A percentile compares a stretch with the other conserved stretches of the same genome.
phyloP scores from a whole-genome alignment of 768 basidiomycete genomes.

The Astraeus odoratus region DNA sequence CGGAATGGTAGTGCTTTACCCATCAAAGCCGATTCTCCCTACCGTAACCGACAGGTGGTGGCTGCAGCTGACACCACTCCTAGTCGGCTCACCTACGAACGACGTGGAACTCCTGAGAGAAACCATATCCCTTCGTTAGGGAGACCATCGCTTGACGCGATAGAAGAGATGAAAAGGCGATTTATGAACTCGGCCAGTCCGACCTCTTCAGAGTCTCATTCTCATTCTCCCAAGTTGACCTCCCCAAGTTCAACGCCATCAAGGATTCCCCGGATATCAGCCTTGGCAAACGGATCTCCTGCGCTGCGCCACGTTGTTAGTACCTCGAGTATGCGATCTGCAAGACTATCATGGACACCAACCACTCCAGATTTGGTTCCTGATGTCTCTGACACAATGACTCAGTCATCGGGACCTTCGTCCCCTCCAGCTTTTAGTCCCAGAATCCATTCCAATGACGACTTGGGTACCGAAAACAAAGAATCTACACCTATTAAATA shows the following conservation, averaged over 20 bases:
- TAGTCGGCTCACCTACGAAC: constrained; percentile 6
- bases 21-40: constrained; percentile 3
- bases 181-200: constrained; percentile 33
- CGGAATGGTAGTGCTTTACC: constrained; percentile 1
- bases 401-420: constrained; percentile 47
- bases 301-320: constrained; percentile 21
- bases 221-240: constrained; percentile 7
- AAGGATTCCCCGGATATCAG: constrained; percentile 25
- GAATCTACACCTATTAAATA: constrained; percentile 4
- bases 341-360: constrained; percentile 30
- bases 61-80: constrained; percentile 9
- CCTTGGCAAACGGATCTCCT: constrained; percentile 18
- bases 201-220: constrained; percentile 9
- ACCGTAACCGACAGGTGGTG: constrained; percentile 6
- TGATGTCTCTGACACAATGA: constrained; percentile 54
- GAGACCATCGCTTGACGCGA: constrained; percentile 39
- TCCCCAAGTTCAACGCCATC: constrained; percentile 12
- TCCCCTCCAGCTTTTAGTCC: constrained; percentile 41
- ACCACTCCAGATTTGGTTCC: constrained; percentile 54
- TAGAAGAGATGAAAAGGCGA: constrained; percentile 59
- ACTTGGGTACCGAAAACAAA: constrained; percentile 7
- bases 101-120: constrained; percentile 11
- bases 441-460: constrained; percentile 13
- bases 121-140: constrained; percentile 6
- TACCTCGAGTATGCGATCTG: constrained; percentile 21